phyloP scores from a whole-genome alignment of 2,329 filamentous ascomycete species.

The Fusarium sp. region DNA sequence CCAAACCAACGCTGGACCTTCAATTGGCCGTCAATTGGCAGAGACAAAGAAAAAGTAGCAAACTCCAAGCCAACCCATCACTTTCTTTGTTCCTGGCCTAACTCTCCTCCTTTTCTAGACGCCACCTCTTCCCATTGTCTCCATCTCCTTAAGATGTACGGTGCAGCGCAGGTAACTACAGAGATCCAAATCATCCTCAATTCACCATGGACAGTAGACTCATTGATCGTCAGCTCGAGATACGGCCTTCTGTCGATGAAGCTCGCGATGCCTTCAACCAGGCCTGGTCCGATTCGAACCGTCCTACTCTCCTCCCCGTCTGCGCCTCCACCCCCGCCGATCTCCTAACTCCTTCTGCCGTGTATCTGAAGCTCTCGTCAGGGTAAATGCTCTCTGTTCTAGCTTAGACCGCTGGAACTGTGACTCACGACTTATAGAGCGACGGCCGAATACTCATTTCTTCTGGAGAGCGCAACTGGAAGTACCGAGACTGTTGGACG shows the following conservation, averaged over 20 bases:
- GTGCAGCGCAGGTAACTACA: constrained; percentile 36
- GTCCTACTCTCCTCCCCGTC: constrained; percentile 80
- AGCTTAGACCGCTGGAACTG: neutral
- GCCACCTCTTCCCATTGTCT: neutral
- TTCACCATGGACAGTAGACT: neutral
- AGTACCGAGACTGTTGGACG: constrained; percentile 87
- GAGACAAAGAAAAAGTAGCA: constrained; percentile 14
- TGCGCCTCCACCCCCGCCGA: constrained; percentile 90
- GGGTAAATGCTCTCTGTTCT: constrained; percentile 32
- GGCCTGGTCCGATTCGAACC: constrained; percentile 36
- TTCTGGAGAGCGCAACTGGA: constrained; percentile 92
- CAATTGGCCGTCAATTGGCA: constrained; percentile 20
- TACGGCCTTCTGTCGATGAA: constrained; percentile 42
- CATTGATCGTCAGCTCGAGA: constrained; percentile 36
- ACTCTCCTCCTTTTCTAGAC: neutral
- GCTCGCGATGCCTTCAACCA: constrained; percentile 42
- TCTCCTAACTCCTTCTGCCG: constrained; percentile 91
- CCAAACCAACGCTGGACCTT: neutral
- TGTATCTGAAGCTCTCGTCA: constrained; percentile 83
- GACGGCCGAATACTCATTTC: constrained; percentile 82
- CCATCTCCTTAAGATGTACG: constrained; percentile 28
- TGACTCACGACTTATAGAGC: constrained; percentile 40
- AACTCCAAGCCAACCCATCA: constrained; percentile 17
- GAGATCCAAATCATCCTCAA: neutral
- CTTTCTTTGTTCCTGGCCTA: neutral